phyloP scores from a whole-genome alignment of 2,329 filamentous ascomycete genomes.

The Dichotomopilus funicola region DNA sequence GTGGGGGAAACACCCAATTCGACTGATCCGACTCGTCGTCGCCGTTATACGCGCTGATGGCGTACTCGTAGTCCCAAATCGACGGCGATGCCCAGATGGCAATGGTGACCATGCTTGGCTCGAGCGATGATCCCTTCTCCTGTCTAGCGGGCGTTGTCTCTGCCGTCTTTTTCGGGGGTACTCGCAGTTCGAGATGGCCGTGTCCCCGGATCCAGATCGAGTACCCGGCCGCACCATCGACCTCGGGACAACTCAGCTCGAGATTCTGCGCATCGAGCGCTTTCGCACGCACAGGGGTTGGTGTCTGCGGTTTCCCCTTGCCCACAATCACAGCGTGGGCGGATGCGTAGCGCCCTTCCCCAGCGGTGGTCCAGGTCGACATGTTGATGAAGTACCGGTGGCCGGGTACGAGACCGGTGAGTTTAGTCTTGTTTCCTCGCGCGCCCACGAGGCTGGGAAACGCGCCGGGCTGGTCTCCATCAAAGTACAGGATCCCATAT shows the following conservation, averaged over 20 bases:
- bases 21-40: slow-evolving; percentile 8
- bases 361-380: slow-evolving; percentile 16
- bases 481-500: slow-evolving; percentile 11
- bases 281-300: neutral
- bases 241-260: slow-evolving; percentile 9
- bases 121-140: too few species aligned
- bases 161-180: neutral
- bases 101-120: too few species aligned
- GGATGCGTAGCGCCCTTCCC: slow-evolving; percentile 5
- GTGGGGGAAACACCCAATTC: slow-evolving; percentile 11
- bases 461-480: slow-evolving; percentile 7
- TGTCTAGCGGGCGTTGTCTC: too few species aligned
- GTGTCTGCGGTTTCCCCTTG: neutral
- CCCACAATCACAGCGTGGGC: slow-evolving; percentile 13
- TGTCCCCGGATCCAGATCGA: slow-evolving; percentile 3
- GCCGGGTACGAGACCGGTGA: slow-evolving; percentile 7
- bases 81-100: neutral
- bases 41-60: slow-evolving; percentile 17
- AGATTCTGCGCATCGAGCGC: neutral
- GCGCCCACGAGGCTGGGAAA: slow-evolving; percentile 8
- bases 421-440: neutral
- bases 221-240: slow-evolving; percentile 9
- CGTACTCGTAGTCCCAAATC: slow-evolving; percentile 13
- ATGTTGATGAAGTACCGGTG: slow-evolving; percentile 14
- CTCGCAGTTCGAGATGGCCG: neutral